Base-by-base conservation (phyloP, 305 asterid genomes). In the Stenogyne calaminthoides region DNA sequence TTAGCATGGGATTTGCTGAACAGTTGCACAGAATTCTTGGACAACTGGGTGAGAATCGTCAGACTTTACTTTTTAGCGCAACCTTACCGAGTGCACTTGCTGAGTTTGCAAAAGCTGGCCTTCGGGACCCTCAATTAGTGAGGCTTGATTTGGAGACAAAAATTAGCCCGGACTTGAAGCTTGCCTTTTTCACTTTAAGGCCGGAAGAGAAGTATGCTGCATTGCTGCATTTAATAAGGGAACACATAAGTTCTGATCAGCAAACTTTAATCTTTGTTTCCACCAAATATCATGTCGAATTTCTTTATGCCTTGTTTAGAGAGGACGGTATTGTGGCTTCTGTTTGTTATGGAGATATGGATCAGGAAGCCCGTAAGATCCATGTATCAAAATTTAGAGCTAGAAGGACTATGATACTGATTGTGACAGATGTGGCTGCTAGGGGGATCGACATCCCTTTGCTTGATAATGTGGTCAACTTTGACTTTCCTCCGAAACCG, bases 401-500 rank as follows among this genome's bases (percentile, higher is more conserved):
- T 42, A 90, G 99, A 78, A 94, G 88, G 80, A 94, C 98, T 19
- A 92, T 90, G 98, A 79, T 90, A 36, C 77, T 94, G 56, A 88
- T 94, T 76, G 99, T 92, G 76, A 94, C 99, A 0, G 99, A 94
- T 88, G 89, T 94, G 70, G 98, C 99, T 59, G 99, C 98, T n/a
- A 81, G 98, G 78, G 99, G 98, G 73, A 92, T 94, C 64, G 99
- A 94, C 79, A 94, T 94, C 56, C 98, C 99, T 51, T 81, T 94
- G 81, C 96, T 94, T 39, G 99, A 94, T 71, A 91, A 94, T 79
- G 99, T 94, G 37, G 77, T 94, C 70, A 94, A 94, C 78, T 92
- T 85, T 72, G 99, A 94, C 76, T 94, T 88, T 80, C 97, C 99
- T 36, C 84, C 92, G 36, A 94, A 80, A 77, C 99, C 98, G 46